These are phyloP conservation scores for Picochlorum sp. DNA, from an alignment of 139 green algal genomes.

Conservation along the genomic window DNA sequence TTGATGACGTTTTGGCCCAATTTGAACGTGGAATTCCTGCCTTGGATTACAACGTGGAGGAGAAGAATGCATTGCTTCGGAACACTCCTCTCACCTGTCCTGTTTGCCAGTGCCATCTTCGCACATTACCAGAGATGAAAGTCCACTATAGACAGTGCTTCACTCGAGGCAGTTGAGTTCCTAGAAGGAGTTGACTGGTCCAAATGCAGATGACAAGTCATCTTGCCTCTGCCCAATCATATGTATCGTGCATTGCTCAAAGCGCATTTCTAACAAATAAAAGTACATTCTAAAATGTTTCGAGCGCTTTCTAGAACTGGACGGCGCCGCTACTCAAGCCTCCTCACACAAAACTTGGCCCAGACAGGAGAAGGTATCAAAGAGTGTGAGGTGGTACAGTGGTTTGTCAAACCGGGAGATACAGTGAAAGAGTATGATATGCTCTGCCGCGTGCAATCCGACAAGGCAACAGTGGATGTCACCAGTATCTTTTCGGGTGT, in stretches of 20 bases:
- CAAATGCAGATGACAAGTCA: no score
- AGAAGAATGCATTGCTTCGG: slow-evolving; percentile 44
- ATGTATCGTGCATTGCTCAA: no score
- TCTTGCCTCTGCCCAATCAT: no score
- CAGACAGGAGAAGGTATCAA: slow-evolving; percentile 90
- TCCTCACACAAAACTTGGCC: slow-evolving; percentile 24
- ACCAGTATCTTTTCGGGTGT: slow-evolving; percentile 65
- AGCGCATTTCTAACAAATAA: no score
- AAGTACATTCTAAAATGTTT: no score
- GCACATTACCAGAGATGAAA: no score
- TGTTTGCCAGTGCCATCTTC: no score
- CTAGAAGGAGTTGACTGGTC: no score
- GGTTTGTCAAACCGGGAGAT: slow-evolving; percentile 72
- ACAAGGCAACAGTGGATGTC: slow-evolving; percentile 88
- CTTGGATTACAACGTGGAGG: slow-evolving; percentile 18
- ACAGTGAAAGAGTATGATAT: slow-evolving; percentile 64
- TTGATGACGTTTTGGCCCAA: slow-evolving; percentile 23
- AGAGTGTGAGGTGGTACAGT: slow-evolving; percentile 85
- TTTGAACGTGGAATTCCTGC: slow-evolving; percentile 10
- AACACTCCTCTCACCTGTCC: slow-evolving; percentile 38
- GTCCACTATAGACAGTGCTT: no score
- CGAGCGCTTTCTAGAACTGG: no score
- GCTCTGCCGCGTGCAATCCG: slow-evolving; percentile 85
- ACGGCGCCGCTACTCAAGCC: no score
- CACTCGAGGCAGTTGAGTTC: no score